Conservation (phyloP, 441 rosid species). For the Croton laevigatus region DNA sequence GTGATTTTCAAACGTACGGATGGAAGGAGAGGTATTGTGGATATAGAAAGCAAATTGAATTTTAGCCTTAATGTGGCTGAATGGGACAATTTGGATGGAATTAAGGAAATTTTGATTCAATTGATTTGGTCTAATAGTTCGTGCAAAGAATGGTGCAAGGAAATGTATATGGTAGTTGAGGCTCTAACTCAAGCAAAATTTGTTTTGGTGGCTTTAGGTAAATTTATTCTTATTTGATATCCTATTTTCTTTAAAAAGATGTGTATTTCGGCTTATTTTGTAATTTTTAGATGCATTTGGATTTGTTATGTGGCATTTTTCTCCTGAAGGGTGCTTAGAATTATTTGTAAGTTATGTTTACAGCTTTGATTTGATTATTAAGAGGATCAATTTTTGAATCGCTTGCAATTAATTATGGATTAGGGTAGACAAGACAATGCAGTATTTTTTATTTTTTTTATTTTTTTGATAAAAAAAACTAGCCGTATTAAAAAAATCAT, state of each 20-base stretch:
- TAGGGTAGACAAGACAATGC: no score
- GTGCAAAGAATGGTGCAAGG: constrained; percentile 65
- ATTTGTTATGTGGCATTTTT: constrained; percentile 10
- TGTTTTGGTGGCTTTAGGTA: constrained; percentile 86
- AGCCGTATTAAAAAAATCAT: no score
- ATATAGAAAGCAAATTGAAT: constrained; percentile 60
- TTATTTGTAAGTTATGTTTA: not conserved
- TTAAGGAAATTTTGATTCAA: constrained; percentile 64
- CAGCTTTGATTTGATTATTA: no score
- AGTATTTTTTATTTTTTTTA: no score
- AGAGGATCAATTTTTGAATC: no score
- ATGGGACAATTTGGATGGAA: constrained; percentile 61
- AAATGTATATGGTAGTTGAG: constrained; percentile 50
- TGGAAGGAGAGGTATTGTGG: constrained; percentile 61
- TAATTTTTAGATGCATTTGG: constrained; percentile 6
- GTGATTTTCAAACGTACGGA: constrained; percentile 66
- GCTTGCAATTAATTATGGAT: no score
- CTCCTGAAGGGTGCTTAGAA: constrained; percentile 1
- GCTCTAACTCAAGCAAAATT: constrained; percentile 76
- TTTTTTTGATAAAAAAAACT: no score
- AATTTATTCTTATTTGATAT: constrained; percentile 4
- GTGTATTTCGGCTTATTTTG: not conserved
- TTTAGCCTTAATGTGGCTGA: constrained; percentile 66
- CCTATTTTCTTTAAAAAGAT: not conserved
- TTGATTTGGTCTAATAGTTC: constrained; percentile 87